Percentiles rank a stretch among this genome's conserved stretches.
These are phyloP conservation scores for Leccinum barrowsii DNA, from an alignment of 768 basidiomycete genomes.

Conservation along the genomic window DNA sequence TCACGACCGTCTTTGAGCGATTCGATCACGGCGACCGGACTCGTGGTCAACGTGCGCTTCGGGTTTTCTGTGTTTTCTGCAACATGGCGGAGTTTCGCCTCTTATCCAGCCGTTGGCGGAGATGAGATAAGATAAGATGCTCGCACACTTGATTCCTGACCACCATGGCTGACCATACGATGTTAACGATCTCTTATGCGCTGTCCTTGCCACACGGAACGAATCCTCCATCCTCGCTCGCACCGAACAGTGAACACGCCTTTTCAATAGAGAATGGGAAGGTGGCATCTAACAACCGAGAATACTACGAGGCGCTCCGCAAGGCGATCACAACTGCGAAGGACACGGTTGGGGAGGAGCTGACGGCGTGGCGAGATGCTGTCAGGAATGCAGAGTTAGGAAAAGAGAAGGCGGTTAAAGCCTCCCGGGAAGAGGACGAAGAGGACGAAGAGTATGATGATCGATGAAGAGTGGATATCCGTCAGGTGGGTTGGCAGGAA, in stretches of 20 bases:
- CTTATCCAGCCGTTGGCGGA: conserved; percentile 43
- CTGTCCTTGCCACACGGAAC: conserved; percentile 21
- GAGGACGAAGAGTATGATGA: conserved; percentile 45
- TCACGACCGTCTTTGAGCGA: conserved; percentile 91
- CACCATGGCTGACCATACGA: conserved; percentile 15
- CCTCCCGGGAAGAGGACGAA: conserved; percentile 43
- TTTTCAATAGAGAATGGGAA: conserved; percentile 22
- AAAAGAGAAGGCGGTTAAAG: conserved; percentile 50
- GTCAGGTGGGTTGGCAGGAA: not conserved
- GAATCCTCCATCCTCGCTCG: conserved; percentile 18
- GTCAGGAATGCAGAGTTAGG: conserved; percentile 61
- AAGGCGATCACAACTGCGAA: conserved; percentile 50
- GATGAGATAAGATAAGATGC: conserved; percentile 19
- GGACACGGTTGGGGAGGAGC: conserved; percentile 55
- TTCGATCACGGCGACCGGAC: conserved; percentile 84
- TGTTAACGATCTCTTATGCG: conserved; percentile 19
- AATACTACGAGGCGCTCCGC: conserved; percentile 51
- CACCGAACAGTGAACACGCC: conserved; percentile 20
- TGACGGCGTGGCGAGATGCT: conserved; percentile 73
- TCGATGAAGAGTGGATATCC: conserved; percentile 2
- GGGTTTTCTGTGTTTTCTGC: conserved; percentile 68
- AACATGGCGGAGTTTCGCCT: conserved; percentile 88
- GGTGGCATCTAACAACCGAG: conserved; percentile 6
- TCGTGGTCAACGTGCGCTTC: conserved; percentile 87
- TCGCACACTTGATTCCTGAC: not conserved